Evolutionary conservation across 2,329 filamentous ascomycete species (phyloP).

Genomic region (Colletotrichum gigasporum): DNA sequence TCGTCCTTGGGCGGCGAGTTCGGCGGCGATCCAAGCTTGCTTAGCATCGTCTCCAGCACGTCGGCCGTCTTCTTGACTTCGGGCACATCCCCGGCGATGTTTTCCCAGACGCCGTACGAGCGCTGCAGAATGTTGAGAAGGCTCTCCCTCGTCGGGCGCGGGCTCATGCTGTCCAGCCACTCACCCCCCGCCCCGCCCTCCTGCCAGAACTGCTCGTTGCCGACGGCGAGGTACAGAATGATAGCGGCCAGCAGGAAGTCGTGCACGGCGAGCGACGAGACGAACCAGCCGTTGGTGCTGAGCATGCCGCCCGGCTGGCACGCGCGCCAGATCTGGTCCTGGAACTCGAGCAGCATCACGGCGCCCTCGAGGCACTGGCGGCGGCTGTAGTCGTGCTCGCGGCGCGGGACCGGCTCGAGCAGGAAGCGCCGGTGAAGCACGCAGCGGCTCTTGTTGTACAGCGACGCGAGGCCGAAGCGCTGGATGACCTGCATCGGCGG

Average conservation of each 20-base stretch:
- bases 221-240: constrained; percentile 64
- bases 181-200: constrained; percentile 41
- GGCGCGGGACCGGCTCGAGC: constrained; percentile 49
- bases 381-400: constrained; percentile 62
- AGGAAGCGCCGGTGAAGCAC: constrained; percentile 65
- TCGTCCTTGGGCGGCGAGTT: constrained; percentile 25
- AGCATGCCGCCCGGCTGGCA: constrained; percentile 64
- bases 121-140: constrained; percentile 51
- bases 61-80: constrained; percentile 58
- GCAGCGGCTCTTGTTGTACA: constrained; percentile 65
- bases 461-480: constrained; percentile 59
- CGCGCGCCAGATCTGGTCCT: constrained; percentile 57
- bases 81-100: constrained; percentile 45
- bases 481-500: constrained; percentile 58
- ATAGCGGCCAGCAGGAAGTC: constrained; percentile 71
- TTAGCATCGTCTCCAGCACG: constrained; percentile 56
- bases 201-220: constrained; percentile 52
- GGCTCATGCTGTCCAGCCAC: constrained; percentile 45
- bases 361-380: constrained; percentile 60
- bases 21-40: constrained; percentile 48
- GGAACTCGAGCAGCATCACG: constrained; percentile 56
- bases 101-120: constrained; percentile 55
- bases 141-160: constrained; percentile 46
- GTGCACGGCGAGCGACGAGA: constrained; percentile 65
- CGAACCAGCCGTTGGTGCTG: constrained; percentile 63